Evolutionary conservation across 23 red algal genomes (phyloP), one percentile per base, ranked within the genome.

Genomic region (Gracilaria gracilis): DNA sequence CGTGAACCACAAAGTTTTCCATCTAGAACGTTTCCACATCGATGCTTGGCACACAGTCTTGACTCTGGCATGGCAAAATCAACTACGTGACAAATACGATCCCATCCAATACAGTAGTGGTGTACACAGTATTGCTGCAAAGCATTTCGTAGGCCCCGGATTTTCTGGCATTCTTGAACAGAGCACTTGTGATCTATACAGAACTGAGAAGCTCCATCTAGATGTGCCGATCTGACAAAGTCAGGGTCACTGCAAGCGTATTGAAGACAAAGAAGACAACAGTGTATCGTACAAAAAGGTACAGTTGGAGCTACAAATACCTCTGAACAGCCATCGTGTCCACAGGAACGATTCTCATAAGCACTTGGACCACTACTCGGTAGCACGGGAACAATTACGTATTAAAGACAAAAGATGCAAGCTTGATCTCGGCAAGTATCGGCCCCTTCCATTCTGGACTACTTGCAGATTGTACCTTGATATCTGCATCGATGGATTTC

Each of bases 141-240:
- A 36, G 6, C 4, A 37, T 34, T 5, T 11, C 54, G 33, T 47
- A 40, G 54, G 23, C 44, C 58, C 1, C 79, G 53, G 34, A 16
- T 62, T 2, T 61, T 20, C 24, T 25, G 2, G 47, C 79, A 82
- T n/a, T 25, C 58, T 23, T 40, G 79, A 23, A 82, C 54, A 0
- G 79, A 62, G 58, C 79, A 82, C 28, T 82, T 82, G 33, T 82
- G 79, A n/a, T 65, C 79, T 25, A 35, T 25, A 64, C 79, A 82
- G 23, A 55, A 82, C 17, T 44, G 79, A 64, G 50, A 82, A 40
- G 21, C 37, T 64, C 13, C 79, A 28, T 46, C 54, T 62, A 53
- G 79, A 40, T 82, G 79, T 16, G 27, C 79, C 14, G 79, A 65
- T 35, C 23, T 62, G 34, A 82, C 36, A 62, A 7, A 8, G 33